These are phyloP conservation scores for Neoboletus magnificus DNA, from an alignment of 768 basidiomycete genomes.

Conservation along the genomic window DNA sequence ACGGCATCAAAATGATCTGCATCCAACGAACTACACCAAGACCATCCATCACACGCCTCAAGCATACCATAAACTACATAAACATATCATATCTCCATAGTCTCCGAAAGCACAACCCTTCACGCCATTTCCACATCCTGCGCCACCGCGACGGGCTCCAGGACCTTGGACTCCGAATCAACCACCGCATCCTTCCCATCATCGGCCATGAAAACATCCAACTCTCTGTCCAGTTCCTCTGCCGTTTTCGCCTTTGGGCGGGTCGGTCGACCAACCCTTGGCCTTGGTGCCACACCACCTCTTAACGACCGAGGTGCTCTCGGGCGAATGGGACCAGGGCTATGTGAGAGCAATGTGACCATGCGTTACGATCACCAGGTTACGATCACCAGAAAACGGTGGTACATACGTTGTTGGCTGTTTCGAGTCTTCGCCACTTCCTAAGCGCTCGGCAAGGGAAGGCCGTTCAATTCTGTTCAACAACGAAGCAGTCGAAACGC, in stretches of 20 bases:
- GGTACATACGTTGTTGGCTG: slow-evolving; percentile 13
- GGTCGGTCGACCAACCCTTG: slow-evolving; percentile 30
- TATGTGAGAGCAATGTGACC: slow-evolving; percentile 4
- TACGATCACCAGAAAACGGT: background rate
- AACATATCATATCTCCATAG: slow-evolving; percentile 8
- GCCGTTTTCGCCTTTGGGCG: slow-evolving; percentile 65
- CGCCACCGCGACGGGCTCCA: slow-evolving; percentile 7
- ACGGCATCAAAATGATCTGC: background rate
- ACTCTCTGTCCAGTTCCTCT: slow-evolving; percentile 82
- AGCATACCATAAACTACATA: slow-evolving; percentile 19
- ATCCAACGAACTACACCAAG: no score
- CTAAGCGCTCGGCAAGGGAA: slow-evolving; percentile 64
- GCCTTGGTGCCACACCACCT: slow-evolving; percentile 9
- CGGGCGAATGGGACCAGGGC: slow-evolving; percentile 45
- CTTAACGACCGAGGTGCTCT: slow-evolving; percentile 27
- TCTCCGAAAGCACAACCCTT: background rate
- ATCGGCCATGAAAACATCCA: slow-evolving; percentile 84
- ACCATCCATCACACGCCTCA: background rate
- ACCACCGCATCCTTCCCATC: slow-evolving; percentile 28
- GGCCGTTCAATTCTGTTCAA: slow-evolving; percentile 75
- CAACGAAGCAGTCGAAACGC: slow-evolving; percentile 51
- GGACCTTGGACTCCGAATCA: slow-evolving; percentile 15
- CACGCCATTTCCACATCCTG: slow-evolving; percentile 58
- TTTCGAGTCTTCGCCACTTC: slow-evolving; percentile 39
- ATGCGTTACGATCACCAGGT: background rate